These are phyloP conservation scores for Mycena kentingensis DNA, from an alignment of 768 basidiomycete genomes.

Conservation along the genomic window DNA sequence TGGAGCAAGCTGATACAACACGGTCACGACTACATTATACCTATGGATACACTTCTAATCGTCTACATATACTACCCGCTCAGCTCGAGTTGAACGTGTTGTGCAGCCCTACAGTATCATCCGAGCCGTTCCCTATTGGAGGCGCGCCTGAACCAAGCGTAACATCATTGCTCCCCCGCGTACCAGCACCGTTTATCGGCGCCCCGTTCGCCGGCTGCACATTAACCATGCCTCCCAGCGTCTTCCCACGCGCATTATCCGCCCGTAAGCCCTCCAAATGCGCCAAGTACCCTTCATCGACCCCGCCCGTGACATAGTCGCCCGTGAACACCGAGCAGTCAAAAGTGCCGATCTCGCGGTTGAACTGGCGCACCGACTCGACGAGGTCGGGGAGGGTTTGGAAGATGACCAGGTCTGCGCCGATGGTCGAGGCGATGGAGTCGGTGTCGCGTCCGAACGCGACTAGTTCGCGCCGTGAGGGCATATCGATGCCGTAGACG, in stretches of 20 bases:
- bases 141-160: conserved; percentile 33
- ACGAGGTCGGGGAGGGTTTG: conserved; percentile 90
- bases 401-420: conserved; percentile 95
- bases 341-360: conserved; percentile 72
- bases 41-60: conserved; percentile 13
- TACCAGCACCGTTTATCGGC: conserved; percentile 4
- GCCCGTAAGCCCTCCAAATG: conserved; percentile 76
- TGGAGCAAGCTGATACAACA: not conserved
- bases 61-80: conserved; percentile 1
- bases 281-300: conserved; percentile 79
- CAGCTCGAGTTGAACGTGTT: conserved; percentile 59
- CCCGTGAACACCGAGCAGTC: conserved; percentile 99
- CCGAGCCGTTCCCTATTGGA: conserved; percentile 59
- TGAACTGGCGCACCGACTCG: conserved; percentile 82
- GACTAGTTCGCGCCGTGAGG: conserved; percentile 90
- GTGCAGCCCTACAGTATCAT: conserved; percentile 79
- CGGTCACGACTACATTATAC: not conserved
- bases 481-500: conserved; percentile 99
- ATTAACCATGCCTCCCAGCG: conserved; percentile 16
- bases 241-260: conserved; percentile 75
- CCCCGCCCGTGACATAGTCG: conserved; percentile 92
- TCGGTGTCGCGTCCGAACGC: conserved; percentile 74
- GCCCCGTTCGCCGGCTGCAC: conserved; percentile 5
- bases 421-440: conserved; percentile 78
- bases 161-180: conserved; percentile 23